These are phyloP conservation scores for Sesbania bispinosa DNA, from an alignment of 306 rosid genomes.

Conservation along the genomic window DNA sequence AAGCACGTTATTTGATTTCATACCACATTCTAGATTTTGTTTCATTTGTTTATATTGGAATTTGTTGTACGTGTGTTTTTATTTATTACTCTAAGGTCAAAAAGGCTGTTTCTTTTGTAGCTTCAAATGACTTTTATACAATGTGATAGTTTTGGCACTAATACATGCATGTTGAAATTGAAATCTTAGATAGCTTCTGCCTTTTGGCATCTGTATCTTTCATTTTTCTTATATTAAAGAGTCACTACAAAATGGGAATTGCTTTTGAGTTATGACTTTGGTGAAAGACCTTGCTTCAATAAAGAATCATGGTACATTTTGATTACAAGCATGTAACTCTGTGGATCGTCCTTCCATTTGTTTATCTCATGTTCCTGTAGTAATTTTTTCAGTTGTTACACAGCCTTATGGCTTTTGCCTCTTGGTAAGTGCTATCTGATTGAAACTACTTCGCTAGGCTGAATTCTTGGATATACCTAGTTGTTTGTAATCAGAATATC, in stretches of 20 bases:
- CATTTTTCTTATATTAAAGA: constrained; percentile 28
- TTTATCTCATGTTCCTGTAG: background rate
- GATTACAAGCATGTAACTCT: background rate
- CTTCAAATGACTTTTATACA: constrained; percentile 42
- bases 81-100: constrained; percentile 32
- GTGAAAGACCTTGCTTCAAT: background rate
- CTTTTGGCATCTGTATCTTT: constrained; percentile 27
- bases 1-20: constrained; percentile 73
- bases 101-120: constrained; percentile 46
- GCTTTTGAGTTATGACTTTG: background rate
- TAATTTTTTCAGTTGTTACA: background rate
- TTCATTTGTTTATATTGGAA: constrained; percentile 70
- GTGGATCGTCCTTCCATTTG: background rate
- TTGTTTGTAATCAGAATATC: constrained; percentile 18
- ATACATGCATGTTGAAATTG: constrained; percentile 36
- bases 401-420: background rate
- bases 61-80: constrained; percentile 59
- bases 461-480: background rate
- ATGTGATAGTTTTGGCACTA: constrained; percentile 40
- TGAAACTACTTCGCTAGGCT: background rate
- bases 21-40: constrained; percentile 62
- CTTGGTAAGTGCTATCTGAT: background rate
- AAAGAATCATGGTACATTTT: background rate
- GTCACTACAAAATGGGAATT: constrained; percentile 7
- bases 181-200: constrained; percentile 18